A percentile compares a stretch with the other conserved stretches of the same genome.
These are phyloP conservation scores for Serendipita sp. DNA, from an alignment of 1,284 basidiomycete genomes.

Conservation along the genomic window DNA sequence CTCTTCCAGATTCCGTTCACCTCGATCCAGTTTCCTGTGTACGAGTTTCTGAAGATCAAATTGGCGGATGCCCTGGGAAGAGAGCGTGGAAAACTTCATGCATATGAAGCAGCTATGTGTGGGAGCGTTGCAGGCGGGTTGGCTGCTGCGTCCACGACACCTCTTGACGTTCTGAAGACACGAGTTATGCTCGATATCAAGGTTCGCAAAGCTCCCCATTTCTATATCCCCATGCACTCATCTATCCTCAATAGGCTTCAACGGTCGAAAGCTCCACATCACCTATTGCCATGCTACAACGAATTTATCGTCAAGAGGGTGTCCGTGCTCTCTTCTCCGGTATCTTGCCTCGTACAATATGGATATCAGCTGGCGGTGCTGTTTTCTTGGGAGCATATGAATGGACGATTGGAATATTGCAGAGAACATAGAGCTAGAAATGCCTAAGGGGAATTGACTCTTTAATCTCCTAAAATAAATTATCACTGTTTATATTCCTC, in stretches of 20 bases:
- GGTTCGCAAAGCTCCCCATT: conserved; percentile 28
- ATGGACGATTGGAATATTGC: conserved; percentile 30
- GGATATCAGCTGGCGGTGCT: conserved; percentile 93
- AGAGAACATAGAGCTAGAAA: neutral
- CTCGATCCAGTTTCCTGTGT: conserved; percentile 92
- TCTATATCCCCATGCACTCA: conserved; percentile 2
- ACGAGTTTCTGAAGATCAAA: conserved; percentile 72
- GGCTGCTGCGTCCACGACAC: conserved; percentile 85
- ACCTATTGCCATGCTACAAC: conserved; percentile 37
- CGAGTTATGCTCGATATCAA: conserved; percentile 88
- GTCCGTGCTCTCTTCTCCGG: conserved; percentile 69
- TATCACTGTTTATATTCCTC: no score
- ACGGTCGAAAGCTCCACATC: conserved; percentile 38
- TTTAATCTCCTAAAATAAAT: no score
- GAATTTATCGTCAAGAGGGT: conserved; percentile 68
- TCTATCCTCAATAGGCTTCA: conserved; percentile 27
- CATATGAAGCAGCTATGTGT: conserved; percentile 80
- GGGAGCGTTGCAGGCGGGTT: conserved; percentile 85
- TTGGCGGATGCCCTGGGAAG: conserved; percentile 31
- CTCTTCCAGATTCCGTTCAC: conserved; percentile 93
- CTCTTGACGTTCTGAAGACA: conserved; percentile 93
- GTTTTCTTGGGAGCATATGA: conserved; percentile 96
- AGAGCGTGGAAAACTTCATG: conserved; percentile 44
- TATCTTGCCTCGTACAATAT: conserved; percentile 79
- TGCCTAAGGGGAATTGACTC: no score